phyloP scores from a whole-genome alignment of 352 stramenopile genomes.

The Globisporangium recalcitrans region DNA sequence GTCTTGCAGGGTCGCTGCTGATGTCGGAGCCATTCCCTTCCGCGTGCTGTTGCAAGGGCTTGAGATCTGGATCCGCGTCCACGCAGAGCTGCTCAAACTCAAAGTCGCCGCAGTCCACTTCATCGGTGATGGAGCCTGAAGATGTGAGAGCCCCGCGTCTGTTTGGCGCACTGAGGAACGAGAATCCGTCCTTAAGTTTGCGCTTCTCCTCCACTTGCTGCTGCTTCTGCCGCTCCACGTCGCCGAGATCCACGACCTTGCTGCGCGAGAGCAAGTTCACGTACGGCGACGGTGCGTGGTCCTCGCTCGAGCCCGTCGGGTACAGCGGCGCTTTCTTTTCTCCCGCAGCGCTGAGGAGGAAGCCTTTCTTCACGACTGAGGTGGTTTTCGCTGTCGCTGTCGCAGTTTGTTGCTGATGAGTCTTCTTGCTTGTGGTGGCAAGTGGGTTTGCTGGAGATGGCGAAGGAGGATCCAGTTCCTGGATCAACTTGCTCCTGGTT shows the following conservation, averaged over 20 bases:
- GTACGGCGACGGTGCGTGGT: constrained; percentile 56
- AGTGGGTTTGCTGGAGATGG: neutral
- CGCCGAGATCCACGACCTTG: constrained; percentile 71
- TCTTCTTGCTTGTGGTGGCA: neutral
- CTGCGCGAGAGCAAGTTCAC: constrained; percentile 76
- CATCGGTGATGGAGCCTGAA: constrained; percentile 3
- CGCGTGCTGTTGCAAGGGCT: constrained; percentile 9
- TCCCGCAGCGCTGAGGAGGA: constrained; percentile 28
- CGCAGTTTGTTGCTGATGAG: constrained; percentile 8
- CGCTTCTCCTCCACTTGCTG: constrained; percentile 23
- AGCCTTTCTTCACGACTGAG: constrained; percentile 63
- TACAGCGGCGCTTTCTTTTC: constrained; percentile 52
- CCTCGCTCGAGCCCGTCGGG: constrained; percentile 64
- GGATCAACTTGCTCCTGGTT: constrained; percentile 37
- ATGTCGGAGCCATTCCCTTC: neutral
- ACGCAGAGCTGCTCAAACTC: constrained; percentile 81
- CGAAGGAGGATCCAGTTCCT: constrained; percentile 28
- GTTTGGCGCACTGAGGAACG: constrained; percentile 21
- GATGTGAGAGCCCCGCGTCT: neutral
- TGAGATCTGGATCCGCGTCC: constrained; percentile 72
- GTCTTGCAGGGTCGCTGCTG: constrained; percentile 13
- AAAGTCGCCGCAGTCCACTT: constrained; percentile 56
- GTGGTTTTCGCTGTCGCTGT: constrained; percentile 10
- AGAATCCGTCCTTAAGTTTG: constrained; percentile 19
- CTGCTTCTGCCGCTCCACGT: constrained; percentile 36